phyloP scores from a whole-genome alignment of 176 grass and related monocot species.

The Alopecurus myosuroides region DNA sequence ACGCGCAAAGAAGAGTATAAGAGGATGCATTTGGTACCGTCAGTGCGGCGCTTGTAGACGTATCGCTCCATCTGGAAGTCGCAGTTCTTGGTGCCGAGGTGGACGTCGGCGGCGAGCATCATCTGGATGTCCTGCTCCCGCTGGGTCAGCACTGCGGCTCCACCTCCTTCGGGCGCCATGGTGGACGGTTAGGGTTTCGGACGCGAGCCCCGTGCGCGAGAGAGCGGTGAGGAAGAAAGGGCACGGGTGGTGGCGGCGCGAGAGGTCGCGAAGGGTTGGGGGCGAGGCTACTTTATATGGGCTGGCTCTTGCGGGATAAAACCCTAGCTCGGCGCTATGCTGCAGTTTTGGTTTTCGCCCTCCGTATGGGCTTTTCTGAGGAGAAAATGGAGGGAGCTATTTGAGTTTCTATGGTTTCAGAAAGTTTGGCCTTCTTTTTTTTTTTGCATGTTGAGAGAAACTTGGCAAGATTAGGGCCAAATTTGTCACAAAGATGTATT shows the following conservation, averaged over 20 bases:
- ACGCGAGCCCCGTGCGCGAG: not conserved
- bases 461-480: too few relatives aligned
- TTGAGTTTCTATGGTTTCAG: not conserved
- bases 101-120: slow-evolving; percentile 89
- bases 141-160: slow-evolving; percentile 37
- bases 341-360: not conserved
- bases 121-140: slow-evolving; percentile 74
- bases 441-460: too few relatives aligned
- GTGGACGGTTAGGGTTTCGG: not conserved
- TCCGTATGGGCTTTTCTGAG: not conserved
- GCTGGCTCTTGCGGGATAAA: slow-evolving; percentile 24
- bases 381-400: not conserved
- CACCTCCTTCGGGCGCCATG: slow-evolving; percentile 23
- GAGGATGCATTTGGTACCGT: slow-evolving; percentile 42
- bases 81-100: slow-evolving; percentile 98
- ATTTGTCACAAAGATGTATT: too few relatives aligned
- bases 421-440: not conserved
- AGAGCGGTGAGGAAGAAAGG: slow-evolving; percentile 3
- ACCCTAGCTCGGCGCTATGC: slow-evolving; percentile 36
- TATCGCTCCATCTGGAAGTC: slow-evolving; percentile 99
- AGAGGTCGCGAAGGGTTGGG: not conserved
- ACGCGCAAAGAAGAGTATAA: not conserved
- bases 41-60: slow-evolving; percentile 61
- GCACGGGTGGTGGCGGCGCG: slow-evolving; percentile 21
- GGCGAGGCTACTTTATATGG: slow-evolving; percentile 44